phyloP scores from a whole-genome alignment of 2,329 filamentous ascomycete genomes.

The Exutisphaerella laricina region DNA sequence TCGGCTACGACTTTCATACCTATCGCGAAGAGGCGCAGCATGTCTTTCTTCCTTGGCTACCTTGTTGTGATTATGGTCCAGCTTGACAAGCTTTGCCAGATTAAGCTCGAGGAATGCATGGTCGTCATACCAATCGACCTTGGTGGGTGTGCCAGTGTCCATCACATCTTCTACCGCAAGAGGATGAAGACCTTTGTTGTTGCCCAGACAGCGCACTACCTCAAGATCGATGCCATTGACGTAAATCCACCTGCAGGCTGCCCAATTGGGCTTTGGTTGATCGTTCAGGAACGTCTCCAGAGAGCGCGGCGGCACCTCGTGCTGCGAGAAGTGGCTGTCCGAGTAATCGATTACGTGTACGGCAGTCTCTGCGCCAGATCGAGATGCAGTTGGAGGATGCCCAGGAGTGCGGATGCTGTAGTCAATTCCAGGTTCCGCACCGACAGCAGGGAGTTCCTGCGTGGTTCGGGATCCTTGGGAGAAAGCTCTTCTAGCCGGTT shows the following conservation, averaged over 20 bases:
- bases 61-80: slow-evolving; percentile 50
- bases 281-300: slow-evolving; percentile 62
- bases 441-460: neutral
- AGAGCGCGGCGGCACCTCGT: slow-evolving; percentile 63
- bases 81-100: slow-evolving; percentile 61
- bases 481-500: no score
- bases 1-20: slow-evolving; percentile 5
- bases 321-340: slow-evolving; percentile 53
- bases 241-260: slow-evolving; percentile 83
- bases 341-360: slow-evolving; percentile 86
- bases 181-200: slow-evolving; percentile 70
- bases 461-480: neutral
- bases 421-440: neutral
- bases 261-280: slow-evolving; percentile 62
- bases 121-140: slow-evolving; percentile 76
- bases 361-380: slow-evolving; percentile 48
- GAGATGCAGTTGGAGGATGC: no score
- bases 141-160: slow-evolving; percentile 75
- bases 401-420: neutral
- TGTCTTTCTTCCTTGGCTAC: slow-evolving; percentile 10
- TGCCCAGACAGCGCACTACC: slow-evolving; percentile 73
- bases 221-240: slow-evolving; percentile 90
- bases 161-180: slow-evolving; percentile 85
- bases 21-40: neutral
- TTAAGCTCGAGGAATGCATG: slow-evolving; percentile 41